phyloP scores from a whole-genome alignment of 805 yeast species.

The Candida andamanensis region DNA sequence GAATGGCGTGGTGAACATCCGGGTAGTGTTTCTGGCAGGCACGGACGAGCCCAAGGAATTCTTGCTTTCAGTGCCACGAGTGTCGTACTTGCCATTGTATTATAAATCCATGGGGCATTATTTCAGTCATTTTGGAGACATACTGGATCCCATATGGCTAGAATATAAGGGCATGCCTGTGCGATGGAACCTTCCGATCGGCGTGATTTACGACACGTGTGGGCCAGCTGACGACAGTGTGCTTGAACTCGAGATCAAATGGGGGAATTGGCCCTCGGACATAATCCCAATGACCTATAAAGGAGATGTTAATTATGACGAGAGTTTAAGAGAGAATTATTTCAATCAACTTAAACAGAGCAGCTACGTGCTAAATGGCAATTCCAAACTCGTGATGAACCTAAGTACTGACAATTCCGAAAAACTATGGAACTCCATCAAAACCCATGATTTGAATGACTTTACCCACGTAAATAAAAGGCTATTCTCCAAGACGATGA shows the following conservation, averaged over 20 bases:
- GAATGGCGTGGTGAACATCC: slow-evolving; percentile 50
- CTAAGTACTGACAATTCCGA: slow-evolving; percentile 59
- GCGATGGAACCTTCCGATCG: slow-evolving; percentile 75
- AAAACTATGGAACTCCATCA: slow-evolving; percentile 51
- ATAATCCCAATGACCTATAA: slow-evolving; percentile 8
- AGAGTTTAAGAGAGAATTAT: slow-evolving; percentile 49
- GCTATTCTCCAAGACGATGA: slow-evolving; percentile 21
- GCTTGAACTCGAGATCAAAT: slow-evolving; percentile 28
- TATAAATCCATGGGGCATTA: slow-evolving; percentile 31
- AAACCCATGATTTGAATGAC: slow-evolving; percentile 23
- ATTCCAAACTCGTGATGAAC: slow-evolving; percentile 76
- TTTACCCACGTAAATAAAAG: slow-evolving; percentile 23
- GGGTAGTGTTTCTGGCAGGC: slow-evolving; percentile 20
- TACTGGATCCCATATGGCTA: slow-evolving; percentile 49
- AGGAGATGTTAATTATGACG: slow-evolving; percentile 17
- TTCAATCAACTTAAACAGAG: slow-evolving; percentile 80
- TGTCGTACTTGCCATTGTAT: slow-evolving; percentile 48
- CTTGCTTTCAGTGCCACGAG: slow-evolving; percentile 26
- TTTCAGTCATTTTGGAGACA: slow-evolving; percentile 25
- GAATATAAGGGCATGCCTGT: slow-evolving; percentile 61
- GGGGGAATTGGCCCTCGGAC: slow-evolving; percentile 24
- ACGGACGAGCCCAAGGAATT: slow-evolving; percentile 4
- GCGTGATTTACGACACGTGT: slow-evolving; percentile 51
- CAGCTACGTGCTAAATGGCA: slow-evolving; percentile 68
- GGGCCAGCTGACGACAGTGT: not conserved